phyloP scores from a whole-genome alignment of 257 asterid genomes.

The Handroanthus guayacan region DNA sequence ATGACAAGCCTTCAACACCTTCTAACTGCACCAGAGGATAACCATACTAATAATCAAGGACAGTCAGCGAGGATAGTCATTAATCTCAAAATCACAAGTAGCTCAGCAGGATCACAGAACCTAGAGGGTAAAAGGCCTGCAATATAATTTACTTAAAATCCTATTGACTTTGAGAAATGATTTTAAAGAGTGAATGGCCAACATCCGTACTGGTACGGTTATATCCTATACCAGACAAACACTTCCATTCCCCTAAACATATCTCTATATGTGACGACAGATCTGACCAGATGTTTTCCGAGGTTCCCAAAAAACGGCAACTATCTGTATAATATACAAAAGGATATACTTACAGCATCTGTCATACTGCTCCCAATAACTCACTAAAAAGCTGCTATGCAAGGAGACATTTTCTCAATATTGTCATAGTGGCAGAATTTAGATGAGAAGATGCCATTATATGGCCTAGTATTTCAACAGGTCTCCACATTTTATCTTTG shows the following conservation, averaged over 20 bases:
- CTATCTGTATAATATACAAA: neutral
- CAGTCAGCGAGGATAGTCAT: neutral
- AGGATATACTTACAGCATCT: neutral
- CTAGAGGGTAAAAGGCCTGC: constrained; percentile 11
- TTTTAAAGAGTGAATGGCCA: constrained; percentile 7
- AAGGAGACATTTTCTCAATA: neutral
- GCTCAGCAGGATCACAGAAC: constrained; percentile 1
- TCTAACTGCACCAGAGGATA: neutral
- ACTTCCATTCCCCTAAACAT: constrained; percentile 10
- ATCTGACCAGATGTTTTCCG: neutral
- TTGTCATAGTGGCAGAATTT: neutral
- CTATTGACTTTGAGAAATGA: neutral
- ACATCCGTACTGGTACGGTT: neutral
- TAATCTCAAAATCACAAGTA: constrained; percentile 1
- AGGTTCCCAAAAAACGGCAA: constrained; percentile 2
- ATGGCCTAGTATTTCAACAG: constrained; percentile 10
- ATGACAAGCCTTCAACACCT: constrained; percentile 1
- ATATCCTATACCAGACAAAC: constrained; percentile 12
- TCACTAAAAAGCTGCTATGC: neutral
- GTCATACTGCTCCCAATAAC: neutral
- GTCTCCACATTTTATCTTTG: neutral
- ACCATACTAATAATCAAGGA: neutral
- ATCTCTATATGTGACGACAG: neutral
- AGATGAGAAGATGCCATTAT: constrained; percentile 15
- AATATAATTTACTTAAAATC: constrained; percentile 5